A percentile compares a stretch with the other conserved stretches of the same genome.
Evolutionary conservation across 805 yeast species (phyloP).

Genomic region (Saturnispora sekii): DNA sequence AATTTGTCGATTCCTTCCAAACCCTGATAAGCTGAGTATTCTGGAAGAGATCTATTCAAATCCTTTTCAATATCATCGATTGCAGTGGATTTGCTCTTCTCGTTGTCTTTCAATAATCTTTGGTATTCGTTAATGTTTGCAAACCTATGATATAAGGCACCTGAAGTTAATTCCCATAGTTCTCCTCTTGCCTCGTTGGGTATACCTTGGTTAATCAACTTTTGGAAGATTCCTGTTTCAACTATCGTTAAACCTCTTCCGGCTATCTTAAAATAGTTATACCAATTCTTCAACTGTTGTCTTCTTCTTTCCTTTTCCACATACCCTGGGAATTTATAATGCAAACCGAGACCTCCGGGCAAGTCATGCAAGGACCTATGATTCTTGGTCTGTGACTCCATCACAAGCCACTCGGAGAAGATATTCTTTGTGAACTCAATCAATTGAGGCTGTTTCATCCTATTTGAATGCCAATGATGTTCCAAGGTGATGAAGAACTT

Average conservation of each 20-base stretch:
- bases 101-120: constrained; percentile 47
- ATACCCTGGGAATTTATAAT: constrained; percentile 85
- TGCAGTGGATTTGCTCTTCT: constrained; percentile 63
- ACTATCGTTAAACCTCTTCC: constrained; percentile 78
- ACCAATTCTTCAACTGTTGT: constrained; percentile 86
- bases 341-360: constrained; percentile 75
- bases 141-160: constrained; percentile 69
- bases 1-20: constrained; percentile 77
- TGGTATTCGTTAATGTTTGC: constrained; percentile 53
- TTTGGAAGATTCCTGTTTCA: constrained; percentile 67
- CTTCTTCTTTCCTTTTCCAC: constrained; percentile 45
- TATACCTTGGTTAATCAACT: constrained; percentile 78
- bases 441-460: constrained; percentile 42
- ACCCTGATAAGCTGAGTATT: constrained; percentile 86
- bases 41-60: constrained; percentile 88
- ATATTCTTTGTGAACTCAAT: constrained; percentile 59
- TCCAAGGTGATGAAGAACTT: constrained; percentile 37
- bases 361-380: constrained; percentile 7
- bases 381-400: constrained; percentile 5
- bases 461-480: constrained; percentile 4
- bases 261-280: constrained; percentile 72
- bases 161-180: constrained; percentile 88
- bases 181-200: constrained; percentile 96
- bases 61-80: constrained; percentile 96
- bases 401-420: constrained; percentile 74